Evolutionary conservation across 768 basidiomycete species (phyloP).

Genomic region (Serpula lacrymans): DNA sequence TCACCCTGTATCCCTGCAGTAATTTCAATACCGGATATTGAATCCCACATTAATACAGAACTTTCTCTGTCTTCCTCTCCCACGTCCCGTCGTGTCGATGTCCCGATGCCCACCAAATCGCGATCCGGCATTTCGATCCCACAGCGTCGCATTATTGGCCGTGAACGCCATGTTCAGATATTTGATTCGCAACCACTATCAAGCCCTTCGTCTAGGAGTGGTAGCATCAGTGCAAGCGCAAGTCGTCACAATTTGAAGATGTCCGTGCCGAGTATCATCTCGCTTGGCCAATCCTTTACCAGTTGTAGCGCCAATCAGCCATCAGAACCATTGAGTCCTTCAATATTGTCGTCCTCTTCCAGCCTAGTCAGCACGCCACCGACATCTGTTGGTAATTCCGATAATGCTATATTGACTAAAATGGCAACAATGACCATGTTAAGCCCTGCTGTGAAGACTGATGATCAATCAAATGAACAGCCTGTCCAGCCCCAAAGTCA

Average conservation of each 20-base stretch:
- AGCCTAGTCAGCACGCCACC: conserved; percentile 54
- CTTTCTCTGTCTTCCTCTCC: conserved; percentile 66
- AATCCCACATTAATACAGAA: conserved; percentile 68
- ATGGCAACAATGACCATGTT: conserved; percentile 23
- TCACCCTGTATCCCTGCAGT: conserved; percentile 39
- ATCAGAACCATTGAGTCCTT: conserved; percentile 34
- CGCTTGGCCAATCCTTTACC: conserved; percentile 13
- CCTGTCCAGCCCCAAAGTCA: conserved; percentile 1
- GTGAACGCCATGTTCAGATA: conserved; percentile 71
- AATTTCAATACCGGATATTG: conserved; percentile 79
- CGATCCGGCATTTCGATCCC: conserved; percentile 63
- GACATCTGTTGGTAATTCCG: conserved; percentile 39
- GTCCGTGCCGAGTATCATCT: conserved; percentile 8
- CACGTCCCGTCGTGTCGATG: conserved; percentile 76
- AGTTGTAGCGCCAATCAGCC: conserved; percentile 14
- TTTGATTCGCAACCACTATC: conserved; percentile 78
- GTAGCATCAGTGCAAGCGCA: conserved; percentile 27
- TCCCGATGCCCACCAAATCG: conserved; percentile 66
- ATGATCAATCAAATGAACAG: conserved; percentile 9
- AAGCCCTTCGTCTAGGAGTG: conserved; percentile 41
- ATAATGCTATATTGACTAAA: conserved; percentile 38
- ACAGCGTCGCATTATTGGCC: conserved; percentile 40
- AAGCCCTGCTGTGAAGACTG: too few relatives aligned
- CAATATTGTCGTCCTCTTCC: conserved; percentile 42
- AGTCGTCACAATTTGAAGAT: conserved; percentile 14